A percentile compares a stretch with the other conserved stretches of the same genome.
These are phyloP conservation scores for Aurantiochytrium sp. DNA, from an alignment of 108 stramenopile genomes.

Conservation along the genomic window DNA sequence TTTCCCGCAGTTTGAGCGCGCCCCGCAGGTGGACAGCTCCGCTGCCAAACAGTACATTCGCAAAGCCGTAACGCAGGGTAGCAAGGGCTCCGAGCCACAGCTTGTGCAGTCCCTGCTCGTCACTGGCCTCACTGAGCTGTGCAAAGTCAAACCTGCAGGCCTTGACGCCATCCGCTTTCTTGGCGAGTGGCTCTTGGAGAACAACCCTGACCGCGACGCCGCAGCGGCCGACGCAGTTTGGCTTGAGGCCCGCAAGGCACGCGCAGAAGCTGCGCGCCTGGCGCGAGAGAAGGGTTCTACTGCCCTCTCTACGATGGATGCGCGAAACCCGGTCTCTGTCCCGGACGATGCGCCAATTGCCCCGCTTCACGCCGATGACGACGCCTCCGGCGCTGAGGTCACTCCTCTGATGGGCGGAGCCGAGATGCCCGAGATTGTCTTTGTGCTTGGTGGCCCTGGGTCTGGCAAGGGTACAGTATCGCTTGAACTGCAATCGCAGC, in stretches of 20 bases:
- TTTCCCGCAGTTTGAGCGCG: neutral
- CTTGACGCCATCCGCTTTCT: neutral
- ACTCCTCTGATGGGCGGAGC: neutral
- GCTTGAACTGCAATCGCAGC: constrained; percentile 61
- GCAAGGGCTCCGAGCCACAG: neutral
- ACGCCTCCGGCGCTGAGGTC: neutral
- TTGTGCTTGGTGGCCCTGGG: constrained; percentile 90
- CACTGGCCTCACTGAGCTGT: neutral
- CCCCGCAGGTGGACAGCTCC: neutral
- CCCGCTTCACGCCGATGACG: neutral
- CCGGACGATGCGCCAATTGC: neutral
- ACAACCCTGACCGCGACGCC: constrained; percentile 17
- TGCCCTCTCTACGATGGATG: neutral
- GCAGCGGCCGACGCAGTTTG: neutral
- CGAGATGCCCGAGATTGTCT: constrained; percentile 44
- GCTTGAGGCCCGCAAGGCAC: neutral
- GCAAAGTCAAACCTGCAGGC: constrained; percentile 13
- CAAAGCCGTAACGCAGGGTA: neutral
- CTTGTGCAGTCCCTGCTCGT: constrained; percentile 3
- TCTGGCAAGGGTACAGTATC: constrained; percentile 83
- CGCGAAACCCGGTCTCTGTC: neutral
- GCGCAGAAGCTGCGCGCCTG: neutral
- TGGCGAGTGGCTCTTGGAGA: constrained; percentile 21
- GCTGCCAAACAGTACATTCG: neutral
- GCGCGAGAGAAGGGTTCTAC: neutral